A percentile compares a stretch with the other conserved stretches of the same genome.
Conservation (phyloP, 1,139 yeast genomes). For the Citeromyces hawaiiensis region DNA sequence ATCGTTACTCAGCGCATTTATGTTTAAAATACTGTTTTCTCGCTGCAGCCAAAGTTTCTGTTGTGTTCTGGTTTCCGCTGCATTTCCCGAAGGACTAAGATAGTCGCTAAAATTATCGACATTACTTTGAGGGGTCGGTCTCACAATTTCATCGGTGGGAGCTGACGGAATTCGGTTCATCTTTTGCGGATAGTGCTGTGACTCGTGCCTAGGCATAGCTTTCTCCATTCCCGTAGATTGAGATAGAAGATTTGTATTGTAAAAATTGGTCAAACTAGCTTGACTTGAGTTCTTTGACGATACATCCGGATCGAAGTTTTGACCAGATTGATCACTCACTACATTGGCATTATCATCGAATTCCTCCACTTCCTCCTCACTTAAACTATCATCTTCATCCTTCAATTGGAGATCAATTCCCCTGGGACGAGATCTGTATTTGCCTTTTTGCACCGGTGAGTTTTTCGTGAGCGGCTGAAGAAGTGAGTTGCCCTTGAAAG, state of each 20-base stretch:
- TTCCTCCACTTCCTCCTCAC: conserved; percentile 21
- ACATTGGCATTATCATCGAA: conserved; percentile 19
- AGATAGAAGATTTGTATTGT: conserved; percentile 18
- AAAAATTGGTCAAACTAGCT: conserved; percentile 3
- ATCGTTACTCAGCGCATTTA: conserved; percentile 20
- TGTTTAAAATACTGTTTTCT: conserved; percentile 55
- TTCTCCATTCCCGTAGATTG: conserved; percentile 35
- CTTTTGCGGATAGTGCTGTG: conserved; percentile 3
- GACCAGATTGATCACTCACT: conserved; percentile 6
- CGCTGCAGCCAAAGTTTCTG: conserved; percentile 76
- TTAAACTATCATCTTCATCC: conserved; percentile 14
- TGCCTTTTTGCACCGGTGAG: neutral
- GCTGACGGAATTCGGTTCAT: neutral
- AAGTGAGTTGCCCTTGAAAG: conserved; percentile 5
- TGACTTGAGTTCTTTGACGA: conserved; percentile 1
- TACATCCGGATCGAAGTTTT: neutral
- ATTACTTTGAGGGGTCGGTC: neutral
- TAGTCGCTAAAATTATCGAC: conserved; percentile 6
- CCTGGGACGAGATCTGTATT: neutral
- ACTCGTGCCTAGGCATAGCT: conserved; percentile 2
- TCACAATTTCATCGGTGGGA: neutral
- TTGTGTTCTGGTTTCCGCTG: conserved; percentile 62
- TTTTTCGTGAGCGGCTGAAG: conserved; percentile 5
- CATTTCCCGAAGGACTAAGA: conserved; percentile 11
- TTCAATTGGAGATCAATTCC: conserved; percentile 9